Evolutionary conservation across 176 grass and related monocot genomes (phyloP), one percentile per base, ranked within the genome.

Genomic region (Oryza rufipogon): DNA sequence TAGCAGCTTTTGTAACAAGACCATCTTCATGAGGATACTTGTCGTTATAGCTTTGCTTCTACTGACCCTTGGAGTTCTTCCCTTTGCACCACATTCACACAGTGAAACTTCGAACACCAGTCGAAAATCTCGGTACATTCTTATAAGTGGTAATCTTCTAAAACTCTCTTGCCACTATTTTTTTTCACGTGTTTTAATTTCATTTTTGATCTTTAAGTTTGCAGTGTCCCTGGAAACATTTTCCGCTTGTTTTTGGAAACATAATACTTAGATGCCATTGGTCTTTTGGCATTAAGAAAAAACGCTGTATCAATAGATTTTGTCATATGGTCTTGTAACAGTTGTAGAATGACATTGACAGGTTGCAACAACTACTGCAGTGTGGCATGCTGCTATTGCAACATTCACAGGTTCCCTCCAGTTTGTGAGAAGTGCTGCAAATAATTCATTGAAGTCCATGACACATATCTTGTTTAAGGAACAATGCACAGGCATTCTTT

Each of bases 321-420:
- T 42, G 10, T 48, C 25, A 49, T 46, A 63, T 58, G 7, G 38
- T 13, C 64, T 75, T 76, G 15, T 20, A 64, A 48, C 28, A 72
- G 7, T 42, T 71, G 14, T 6, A 33, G n/a, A 73, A 60, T 34
- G 45, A 83, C n/a, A 54, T 73, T 58, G 47, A 20, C 68, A 88
- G 80, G 81, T 88, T 83, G 75, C 80, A 88, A 78, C 79, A 88
- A 83, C 67, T 56, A 88, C 80, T 84, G 81, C 81, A 73, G 13
- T 4, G 75, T 88, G 74, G 74, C 86, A 61, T 88, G 81, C 68
- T 79, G 68, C 86, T 79, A 88, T 58, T 88, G 86, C 17, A 88
- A 88, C 68, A 84, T 88, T 66, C 86, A 60, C 75, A 79, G 32
- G 68, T 79, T 71, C 63, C 86, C 86, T 79, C 75, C 75, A 44